phyloP scores from a whole-genome alignment of 768 basidiomycete genomes.

The Tremella yokohamensis region DNA sequence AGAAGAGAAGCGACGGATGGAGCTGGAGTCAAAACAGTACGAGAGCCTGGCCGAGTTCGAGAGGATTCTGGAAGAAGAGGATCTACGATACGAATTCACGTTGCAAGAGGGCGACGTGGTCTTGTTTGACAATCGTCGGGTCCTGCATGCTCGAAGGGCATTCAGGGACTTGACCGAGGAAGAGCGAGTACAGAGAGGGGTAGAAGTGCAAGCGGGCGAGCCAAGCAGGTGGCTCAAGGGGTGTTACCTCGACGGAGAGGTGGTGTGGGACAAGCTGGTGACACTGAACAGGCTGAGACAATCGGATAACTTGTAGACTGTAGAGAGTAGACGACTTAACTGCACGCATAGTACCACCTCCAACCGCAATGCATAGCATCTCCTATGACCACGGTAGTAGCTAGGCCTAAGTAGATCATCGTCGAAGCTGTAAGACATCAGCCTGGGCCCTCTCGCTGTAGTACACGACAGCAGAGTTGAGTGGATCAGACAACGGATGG shows the following conservation, averaged over 20 bases:
- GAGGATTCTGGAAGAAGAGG: slow-evolving; percentile 57
- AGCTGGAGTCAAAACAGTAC: slow-evolving; percentile 15
- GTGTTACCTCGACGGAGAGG: slow-evolving; percentile 56
- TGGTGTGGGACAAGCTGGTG: slow-evolving; percentile 58
- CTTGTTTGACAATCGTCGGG: slow-evolving; percentile 85
- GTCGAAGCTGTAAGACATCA: too few species aligned
- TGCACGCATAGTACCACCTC: too few species aligned
- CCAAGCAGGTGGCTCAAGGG: slow-evolving; percentile 86
- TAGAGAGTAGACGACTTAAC: too few species aligned
- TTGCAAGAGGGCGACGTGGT: slow-evolving; percentile 79
- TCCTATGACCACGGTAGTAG: too few species aligned
- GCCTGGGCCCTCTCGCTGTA: too few species aligned
- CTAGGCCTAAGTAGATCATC: too few species aligned
- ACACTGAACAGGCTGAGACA: background rate
- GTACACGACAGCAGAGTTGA: too few species aligned
- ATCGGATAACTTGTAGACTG: too few species aligned
- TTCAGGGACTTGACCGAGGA: slow-evolving; percentile 57
- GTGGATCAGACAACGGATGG: slow-evolving; percentile 47
- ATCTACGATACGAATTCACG: slow-evolving; percentile 61
- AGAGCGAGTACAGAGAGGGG: slow-evolving; percentile 39
- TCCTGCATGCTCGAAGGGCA: slow-evolving; percentile 79
- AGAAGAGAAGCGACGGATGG: slow-evolving; percentile 3
- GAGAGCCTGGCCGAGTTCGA: slow-evolving; percentile 64
- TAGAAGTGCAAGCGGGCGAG: slow-evolving; percentile 44
- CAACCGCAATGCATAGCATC: too few species aligned